Evolutionary conservation across 768 basidiomycete genomes (phyloP), one percentile per base, ranked within the genome.

Genomic region (Galerina marginata): DNA sequence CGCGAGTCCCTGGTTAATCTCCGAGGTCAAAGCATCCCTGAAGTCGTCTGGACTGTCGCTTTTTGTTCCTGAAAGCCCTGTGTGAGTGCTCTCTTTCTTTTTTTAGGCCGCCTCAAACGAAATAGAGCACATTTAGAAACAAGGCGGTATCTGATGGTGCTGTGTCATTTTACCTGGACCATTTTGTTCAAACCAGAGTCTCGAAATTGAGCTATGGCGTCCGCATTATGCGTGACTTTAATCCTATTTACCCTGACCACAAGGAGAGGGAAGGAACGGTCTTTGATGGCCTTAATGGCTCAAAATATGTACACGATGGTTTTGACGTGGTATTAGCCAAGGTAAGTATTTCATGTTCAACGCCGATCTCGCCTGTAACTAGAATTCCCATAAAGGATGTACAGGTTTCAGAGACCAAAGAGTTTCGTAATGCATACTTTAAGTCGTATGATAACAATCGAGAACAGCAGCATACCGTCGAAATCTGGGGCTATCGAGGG

Each of bases 131-230:
- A 2, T 20, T 53, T 48, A 74, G 73, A 0, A 73, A 84, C 77
- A 68, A 77, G 58, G 85, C 83, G 0, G 85, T 86, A 9, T 82
- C 85, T 1, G 81, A 85, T 46, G 85, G 85, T 2, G 81, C 74
- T 2, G 69, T 75, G 10, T 74, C 73, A 0, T 75, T 74, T 56
- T 70, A 75, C 56, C 77, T 86, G 20, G 81, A 86, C 56, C 79
- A 80, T 60, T 77, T 79, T 14, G 84, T 86, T 2, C 73, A 77
- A 7, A 75, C 75, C 4, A 77, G 85, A 25, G 76, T 86, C 4
- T 73, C 83, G 2, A 80, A 76, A 60, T 63, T 77, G 51, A 82
- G 81, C 0, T 86, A 83, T 52, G 85, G n/a, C n/a, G n/a, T n/a
- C n/a, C n/a, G n/a, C n/a, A n/a, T n/a, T n/a, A n/a, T n/a, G n/a